Evolutionary conservation across 2,329 filamentous ascomycete genomes (phyloP).

Genomic region (Zopfia rhizophila): DNA sequence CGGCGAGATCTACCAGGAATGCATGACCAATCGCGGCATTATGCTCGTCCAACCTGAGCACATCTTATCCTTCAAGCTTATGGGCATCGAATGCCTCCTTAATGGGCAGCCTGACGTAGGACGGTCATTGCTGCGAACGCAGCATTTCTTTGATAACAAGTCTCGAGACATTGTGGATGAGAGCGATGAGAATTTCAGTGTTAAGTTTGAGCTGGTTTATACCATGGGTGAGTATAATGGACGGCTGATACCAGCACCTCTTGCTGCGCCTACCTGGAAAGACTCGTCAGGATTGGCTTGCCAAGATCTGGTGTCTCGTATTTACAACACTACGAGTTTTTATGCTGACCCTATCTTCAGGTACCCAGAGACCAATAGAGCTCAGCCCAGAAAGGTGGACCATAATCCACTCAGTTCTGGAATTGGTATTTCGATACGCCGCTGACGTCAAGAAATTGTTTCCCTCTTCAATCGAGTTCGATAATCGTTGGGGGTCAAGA

Average conservation of each 20-base stretch:
- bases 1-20: conserved; percentile 55
- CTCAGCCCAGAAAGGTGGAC: conserved; percentile 67
- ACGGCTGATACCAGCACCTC: not conserved
- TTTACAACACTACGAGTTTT: no score
- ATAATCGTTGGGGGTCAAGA: conserved; percentile 34
- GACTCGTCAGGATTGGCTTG: no score
- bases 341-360: no score
- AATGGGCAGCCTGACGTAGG: conserved; percentile 42
- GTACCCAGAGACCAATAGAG: conserved; percentile 62
- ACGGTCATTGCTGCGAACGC: conserved; percentile 49
- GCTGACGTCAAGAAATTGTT: conserved; percentile 38
- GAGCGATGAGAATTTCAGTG: conserved; percentile 71
- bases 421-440: conserved; percentile 52
- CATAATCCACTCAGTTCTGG: conserved; percentile 64
- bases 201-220: conserved; percentile 71
- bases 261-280: conserved; percentile 1
- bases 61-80: conserved; percentile 70
- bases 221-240: conserved; percentile 63
- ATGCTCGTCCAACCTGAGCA: conserved; percentile 73
- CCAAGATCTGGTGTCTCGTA: no score
- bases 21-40: conserved; percentile 63
- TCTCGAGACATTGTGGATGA: conserved; percentile 71
- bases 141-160: conserved; percentile 57
- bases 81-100: conserved; percentile 64
- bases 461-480: conserved; percentile 58